Conservation (phyloP, 2,329 filamentous ascomycete genomes). For the Setomelanomma holmii region DNA sequence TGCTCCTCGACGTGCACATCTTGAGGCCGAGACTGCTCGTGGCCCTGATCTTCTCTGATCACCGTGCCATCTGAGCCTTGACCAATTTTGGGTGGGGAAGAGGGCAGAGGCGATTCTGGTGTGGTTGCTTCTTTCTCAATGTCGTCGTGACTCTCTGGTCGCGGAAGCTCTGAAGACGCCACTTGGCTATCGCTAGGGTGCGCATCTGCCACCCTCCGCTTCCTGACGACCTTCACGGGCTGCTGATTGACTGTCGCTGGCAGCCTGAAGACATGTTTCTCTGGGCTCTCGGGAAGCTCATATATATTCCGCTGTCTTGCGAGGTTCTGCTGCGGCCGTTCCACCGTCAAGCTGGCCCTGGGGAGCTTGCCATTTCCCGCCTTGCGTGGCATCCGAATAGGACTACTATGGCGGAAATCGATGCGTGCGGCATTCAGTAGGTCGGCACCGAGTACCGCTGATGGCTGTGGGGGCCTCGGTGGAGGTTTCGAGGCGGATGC, state of each 20-base stretch:
- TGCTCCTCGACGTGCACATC: constrained; percentile 3
- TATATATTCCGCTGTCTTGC: constrained; percentile 21
- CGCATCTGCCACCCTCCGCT: constrained; percentile 2
- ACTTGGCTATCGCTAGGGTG: not conserved
- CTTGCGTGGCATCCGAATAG: constrained; percentile 5
- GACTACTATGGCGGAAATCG: constrained; percentile 9
- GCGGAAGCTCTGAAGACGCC: not conserved
- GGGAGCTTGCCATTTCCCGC: constrained; percentile 25
- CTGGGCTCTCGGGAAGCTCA: constrained; percentile 29
- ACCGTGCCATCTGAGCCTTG: not conserved
- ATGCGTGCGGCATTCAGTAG: constrained; percentile 42
- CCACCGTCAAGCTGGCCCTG: constrained; percentile 15
- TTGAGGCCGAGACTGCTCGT: not conserved
- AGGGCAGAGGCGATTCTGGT: not conserved
- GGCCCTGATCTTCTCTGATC: not conserved
- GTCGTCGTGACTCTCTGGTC: not conserved
- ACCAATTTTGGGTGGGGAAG: not conserved
- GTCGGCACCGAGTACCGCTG: constrained; percentile 27
- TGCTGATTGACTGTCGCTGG: constrained; percentile 13
- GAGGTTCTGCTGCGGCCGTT: constrained; percentile 9
- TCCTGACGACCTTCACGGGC: constrained; percentile 16
- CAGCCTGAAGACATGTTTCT: constrained; percentile 17
- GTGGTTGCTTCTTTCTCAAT: not conserved
- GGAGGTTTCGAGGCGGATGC: constrained; percentile 8
- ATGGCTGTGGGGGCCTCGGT: constrained; percentile 5